Conservation (phyloP, 2,329 filamentous ascomycete species). For the Talaromyces rugulosus region DNA sequence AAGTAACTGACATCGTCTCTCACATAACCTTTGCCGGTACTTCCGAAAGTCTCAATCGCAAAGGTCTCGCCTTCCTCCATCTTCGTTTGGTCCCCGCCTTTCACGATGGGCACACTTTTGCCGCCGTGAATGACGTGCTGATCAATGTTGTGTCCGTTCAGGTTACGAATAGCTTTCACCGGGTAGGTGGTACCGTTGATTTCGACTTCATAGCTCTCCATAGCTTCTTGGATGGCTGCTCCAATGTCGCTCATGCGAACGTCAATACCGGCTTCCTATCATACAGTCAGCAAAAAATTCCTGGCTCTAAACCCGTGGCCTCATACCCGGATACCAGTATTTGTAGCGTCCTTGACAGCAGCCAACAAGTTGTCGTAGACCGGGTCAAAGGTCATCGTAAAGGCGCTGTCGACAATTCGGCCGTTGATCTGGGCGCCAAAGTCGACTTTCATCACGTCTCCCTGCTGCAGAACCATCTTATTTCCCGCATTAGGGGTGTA, state of each 20-base stretch:
- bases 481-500: slow-evolving; percentile 85
- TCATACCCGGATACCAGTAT: slow-evolving; percentile 65
- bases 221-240: slow-evolving; percentile 77
- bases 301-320: neutral
- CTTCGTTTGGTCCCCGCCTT: slow-evolving; percentile 80
- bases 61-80: slow-evolving; percentile 98
- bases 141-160: slow-evolving; percentile 86
- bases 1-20: slow-evolving; percentile 66
- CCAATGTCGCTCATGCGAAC: slow-evolving; percentile 84
- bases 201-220: slow-evolving; percentile 90
- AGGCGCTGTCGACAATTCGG: slow-evolving; percentile 67
- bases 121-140: slow-evolving; percentile 85
- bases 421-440: slow-evolving; percentile 69
- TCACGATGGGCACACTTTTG: slow-evolving; percentile 92
- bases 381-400: slow-evolving; percentile 65
- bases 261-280: slow-evolving; percentile 80
- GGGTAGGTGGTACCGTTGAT: slow-evolving; percentile 73
- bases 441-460: slow-evolving; percentile 71
- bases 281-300: slow-evolving; percentile 9
- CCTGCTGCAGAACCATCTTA: slow-evolving; percentile 63
- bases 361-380: slow-evolving; percentile 64
- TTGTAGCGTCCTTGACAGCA: slow-evolving; percentile 65
- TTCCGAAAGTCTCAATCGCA: slow-evolving; percentile 94
- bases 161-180: slow-evolving; percentile 79
- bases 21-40: slow-evolving; percentile 84